Base-by-base conservation (phyloP, 208 protist species). In the Trypanosoma vivax region DNA sequence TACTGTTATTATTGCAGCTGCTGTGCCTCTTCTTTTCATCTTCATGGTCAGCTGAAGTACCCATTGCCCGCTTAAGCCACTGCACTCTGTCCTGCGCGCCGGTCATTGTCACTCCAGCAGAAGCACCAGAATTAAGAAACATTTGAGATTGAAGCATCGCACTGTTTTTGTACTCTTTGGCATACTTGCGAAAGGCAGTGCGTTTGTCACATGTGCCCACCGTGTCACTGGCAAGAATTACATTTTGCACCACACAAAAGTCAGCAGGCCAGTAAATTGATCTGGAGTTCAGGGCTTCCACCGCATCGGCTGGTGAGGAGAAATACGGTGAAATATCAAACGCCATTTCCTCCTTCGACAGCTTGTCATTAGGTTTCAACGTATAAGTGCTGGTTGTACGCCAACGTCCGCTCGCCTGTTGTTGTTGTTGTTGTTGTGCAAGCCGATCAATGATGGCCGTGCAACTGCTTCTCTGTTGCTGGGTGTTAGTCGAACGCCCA, bases 301-400 rank as follows among this genome's bases (percentile, higher is more conserved):
- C 60, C 5, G 76, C 82, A 35, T 87, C 77, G 21, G 41, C 42
- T 1, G 65, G 49, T 39, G 74, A 73, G 6, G 63, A 43, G 45
- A 94, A 94, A 46, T 79, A 53, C 23, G 42, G 47, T 0, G 78
- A 79, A 33, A 88, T 41, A 51, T 90, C 86, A 58, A 86, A 89
- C 7, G 63, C 28, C 21, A 38, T 33, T 55, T 94, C 86, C 21
- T 53, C 34, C 5, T 41, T 50, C 11, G 59, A 78, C 6, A 93
- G 65, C 62, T 88, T 89, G 30, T 93, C 82, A 62, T 64, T 83
- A 37, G 61, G 72, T 52, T 94, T 94, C 13, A 90, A 50, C 11
- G 61, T 43, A 35, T 89, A 83, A 40, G 62, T 70, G 34, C 84
- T 60, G 10, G 66, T 50, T 3, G 59, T 29, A 47, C 75, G 71